A percentile compares a stretch with the other conserved stretches of the same genome.
These are phyloP conservation scores for Rossbeevera mucosa DNA, from an alignment of 768 basidiomycete genomes.

Conservation along the genomic window DNA sequence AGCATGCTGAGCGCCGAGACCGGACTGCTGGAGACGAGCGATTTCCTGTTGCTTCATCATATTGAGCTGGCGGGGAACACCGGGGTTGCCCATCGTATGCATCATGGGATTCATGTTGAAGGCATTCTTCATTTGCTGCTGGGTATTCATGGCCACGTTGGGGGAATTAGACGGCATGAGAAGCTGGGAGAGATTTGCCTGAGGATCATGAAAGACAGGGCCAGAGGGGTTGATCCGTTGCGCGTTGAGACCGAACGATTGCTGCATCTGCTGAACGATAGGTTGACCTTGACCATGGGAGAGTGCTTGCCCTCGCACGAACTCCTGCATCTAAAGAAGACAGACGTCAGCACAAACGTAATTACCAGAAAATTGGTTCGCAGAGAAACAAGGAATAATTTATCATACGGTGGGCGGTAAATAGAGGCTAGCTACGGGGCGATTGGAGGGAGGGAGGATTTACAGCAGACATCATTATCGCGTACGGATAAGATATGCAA, in stretches of 20 bases:
- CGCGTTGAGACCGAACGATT: conserved; percentile 36
- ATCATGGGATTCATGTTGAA: conserved; percentile 36
- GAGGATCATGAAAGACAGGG: conserved; percentile 36
- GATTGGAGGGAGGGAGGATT: conserved; percentile 17
- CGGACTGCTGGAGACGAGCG: conserved; percentile 31
- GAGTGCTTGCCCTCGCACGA: conserved; percentile 39
- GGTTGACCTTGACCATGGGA: conserved; percentile 39
- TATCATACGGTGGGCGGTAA: conserved; percentile 4
- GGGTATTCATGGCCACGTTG: conserved; percentile 36
- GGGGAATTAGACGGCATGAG: conserved; percentile 37
- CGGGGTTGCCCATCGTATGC: conserved; percentile 30
- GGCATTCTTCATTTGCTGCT: conserved; percentile 28
- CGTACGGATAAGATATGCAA: conserved; percentile 10
- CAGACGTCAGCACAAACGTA: conserved; percentile 23
- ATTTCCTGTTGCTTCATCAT: conserved; percentile 43
- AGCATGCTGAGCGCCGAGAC: conserved; percentile 30
- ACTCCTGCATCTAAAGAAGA: conserved; percentile 40
- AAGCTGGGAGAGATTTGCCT: conserved; percentile 24
- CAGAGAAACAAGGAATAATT: conserved; percentile 2
- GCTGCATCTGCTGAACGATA: conserved; percentile 39
- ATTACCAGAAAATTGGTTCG: conserved; percentile 8
- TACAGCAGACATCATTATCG: conserved; percentile 11
- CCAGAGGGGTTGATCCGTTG: conserved; percentile 37
- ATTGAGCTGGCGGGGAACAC: conserved; percentile 37
- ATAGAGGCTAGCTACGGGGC: conserved; percentile 11